Conservation (phyloP, 495 filamentous ascomycete genomes). For the Penicillium canescens region DNA sequence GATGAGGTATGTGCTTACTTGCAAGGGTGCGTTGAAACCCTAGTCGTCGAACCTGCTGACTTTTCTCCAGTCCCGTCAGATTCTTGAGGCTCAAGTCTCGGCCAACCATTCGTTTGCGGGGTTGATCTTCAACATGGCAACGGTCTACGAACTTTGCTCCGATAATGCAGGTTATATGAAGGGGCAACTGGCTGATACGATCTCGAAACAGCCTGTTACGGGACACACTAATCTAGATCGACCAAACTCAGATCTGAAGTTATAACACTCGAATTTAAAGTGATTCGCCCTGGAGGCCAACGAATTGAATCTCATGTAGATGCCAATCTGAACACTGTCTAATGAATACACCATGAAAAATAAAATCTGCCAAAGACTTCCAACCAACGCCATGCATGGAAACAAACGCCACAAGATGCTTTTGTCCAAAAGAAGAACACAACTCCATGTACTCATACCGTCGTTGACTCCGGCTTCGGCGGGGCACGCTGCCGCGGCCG, state of each 20-base stretch:
- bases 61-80: constrained; percentile 45
- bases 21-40: neutral
- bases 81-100: constrained; percentile 65
- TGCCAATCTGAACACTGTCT: constrained; percentile 8
- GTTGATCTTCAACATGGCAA: constrained; percentile 84
- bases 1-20: constrained; percentile 58
- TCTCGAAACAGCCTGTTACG: constrained; percentile 54
- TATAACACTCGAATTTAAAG: constrained; percentile 44
- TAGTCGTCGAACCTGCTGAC: constrained; percentile 8
- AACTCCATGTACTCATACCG: constrained; percentile 8
- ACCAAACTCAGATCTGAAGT: constrained; percentile 73
- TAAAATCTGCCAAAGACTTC: constrained; percentile 14
- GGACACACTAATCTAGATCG: constrained; percentile 65
- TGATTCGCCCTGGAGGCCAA: constrained; percentile 9
- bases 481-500: constrained; percentile 45
- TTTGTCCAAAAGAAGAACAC: neutral
- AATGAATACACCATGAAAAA: constrained; percentile 9
- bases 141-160: constrained; percentile 88
- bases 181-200: constrained; percentile 62
- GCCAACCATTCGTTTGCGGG: constrained; percentile 65
- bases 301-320: constrained; percentile 17
- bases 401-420: constrained; percentile 16
- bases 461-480: constrained; percentile 20
- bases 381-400: constrained; percentile 12
- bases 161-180: constrained; percentile 73